Percentiles rank a stretch among this genome's conserved stretches.
Conservation (phyloP, 192 early-diverging fungal species). For the Funneliformis mosseae region DNA sequence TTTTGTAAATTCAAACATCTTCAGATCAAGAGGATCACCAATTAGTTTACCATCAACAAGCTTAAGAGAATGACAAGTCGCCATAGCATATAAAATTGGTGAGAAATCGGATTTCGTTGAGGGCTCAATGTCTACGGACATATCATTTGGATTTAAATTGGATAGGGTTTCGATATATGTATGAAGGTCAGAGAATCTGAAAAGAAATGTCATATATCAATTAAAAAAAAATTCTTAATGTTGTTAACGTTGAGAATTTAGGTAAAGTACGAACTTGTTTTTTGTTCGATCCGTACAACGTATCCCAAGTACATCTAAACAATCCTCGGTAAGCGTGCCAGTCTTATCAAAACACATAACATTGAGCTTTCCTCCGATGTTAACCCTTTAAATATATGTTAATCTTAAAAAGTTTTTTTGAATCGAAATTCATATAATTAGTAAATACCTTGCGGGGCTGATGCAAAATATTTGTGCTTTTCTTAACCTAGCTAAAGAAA, state of each 20-base stretch:
- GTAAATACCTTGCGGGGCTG: slow-evolving; percentile 65
- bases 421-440: not conserved
- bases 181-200: slow-evolving; percentile 28
- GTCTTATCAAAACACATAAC: slow-evolving; percentile 99
- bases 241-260: not conserved
- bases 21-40: slow-evolving; percentile 95
- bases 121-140: not conserved
- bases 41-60: slow-evolving; percentile 85
- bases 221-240: not conserved
- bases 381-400: slow-evolving; percentile 61
- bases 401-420: not conserved
- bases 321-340: slow-evolving; percentile 95
- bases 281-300: slow-evolving; percentile 56
- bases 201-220: not conserved
- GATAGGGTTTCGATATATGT: slow-evolving; percentile 16
- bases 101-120: not conserved
- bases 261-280: not conserved
- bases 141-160: not conserved
- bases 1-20: slow-evolving; percentile 96
- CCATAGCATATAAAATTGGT: slow-evolving; percentile 64
- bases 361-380: slow-evolving; percentile 94
- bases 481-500: slow-evolving; percentile 87
- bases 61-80: slow-evolving; percentile 87
- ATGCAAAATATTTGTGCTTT: slow-evolving; percentile 89
- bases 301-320: slow-evolving; percentile 92